Percentiles rank a stretch among this genome's conserved stretches.
Conservation (phyloP, 805 yeast genomes). For the Clavispora santaluciae region DNA sequence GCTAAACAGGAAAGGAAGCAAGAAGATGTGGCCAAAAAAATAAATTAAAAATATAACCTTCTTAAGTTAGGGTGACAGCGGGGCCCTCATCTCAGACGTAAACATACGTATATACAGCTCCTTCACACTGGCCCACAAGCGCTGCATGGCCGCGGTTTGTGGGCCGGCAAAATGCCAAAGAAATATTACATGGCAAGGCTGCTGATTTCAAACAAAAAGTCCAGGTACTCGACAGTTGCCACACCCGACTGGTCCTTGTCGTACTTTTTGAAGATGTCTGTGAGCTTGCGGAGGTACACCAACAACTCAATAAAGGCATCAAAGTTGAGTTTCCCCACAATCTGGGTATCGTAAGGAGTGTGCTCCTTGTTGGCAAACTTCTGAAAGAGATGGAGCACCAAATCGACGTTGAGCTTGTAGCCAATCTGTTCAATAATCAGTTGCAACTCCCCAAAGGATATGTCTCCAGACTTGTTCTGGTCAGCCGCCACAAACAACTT, state of each 20-base stretch:
- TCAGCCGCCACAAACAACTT: slow-evolving; percentile 61
- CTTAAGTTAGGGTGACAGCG: no score
- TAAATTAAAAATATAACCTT: no score
- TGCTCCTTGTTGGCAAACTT: slow-evolving; percentile 43
- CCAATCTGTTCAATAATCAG: slow-evolving; percentile 62
- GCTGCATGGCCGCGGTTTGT: no score
- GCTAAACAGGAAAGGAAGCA: no score
- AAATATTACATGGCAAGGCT: slow-evolving; percentile 16
- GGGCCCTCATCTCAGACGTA: no score
- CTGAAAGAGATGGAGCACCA: slow-evolving; percentile 54
- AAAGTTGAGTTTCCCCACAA: slow-evolving; percentile 53
- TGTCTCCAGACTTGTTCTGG: slow-evolving; percentile 50
- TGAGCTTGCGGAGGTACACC: slow-evolving; percentile 69
- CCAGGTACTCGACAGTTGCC: slow-evolving; percentile 61
- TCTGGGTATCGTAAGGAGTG: slow-evolving; percentile 17
- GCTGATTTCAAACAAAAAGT: slow-evolving; percentile 54
- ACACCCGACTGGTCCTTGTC: slow-evolving; percentile 73
- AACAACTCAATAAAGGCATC: slow-evolving; percentile 79
- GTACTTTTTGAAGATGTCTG: slow-evolving; percentile 72
- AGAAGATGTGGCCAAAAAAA: no score
- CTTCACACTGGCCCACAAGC: no score
- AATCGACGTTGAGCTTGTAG: slow-evolving; percentile 52
- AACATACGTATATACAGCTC: no score
- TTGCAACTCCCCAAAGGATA: slow-evolving; percentile 63
- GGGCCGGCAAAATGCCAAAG: no score